Percentiles rank a stretch among this genome's conserved stretches.
Evolutionary conservation across 179 eudicot species (phyloP).

Genomic region (Beta macrorhiza): DNA sequence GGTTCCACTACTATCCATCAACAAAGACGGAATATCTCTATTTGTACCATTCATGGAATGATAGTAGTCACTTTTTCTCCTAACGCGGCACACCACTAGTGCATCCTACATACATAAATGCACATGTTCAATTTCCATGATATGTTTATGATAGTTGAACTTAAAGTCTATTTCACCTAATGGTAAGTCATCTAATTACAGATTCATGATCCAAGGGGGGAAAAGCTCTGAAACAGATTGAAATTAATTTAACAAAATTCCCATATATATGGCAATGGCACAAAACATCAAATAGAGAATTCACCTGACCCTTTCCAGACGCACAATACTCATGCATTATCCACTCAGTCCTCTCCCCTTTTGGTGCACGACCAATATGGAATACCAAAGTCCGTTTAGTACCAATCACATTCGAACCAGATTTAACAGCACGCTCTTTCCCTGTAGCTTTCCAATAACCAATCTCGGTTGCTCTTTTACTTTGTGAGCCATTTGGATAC

Average conservation of each 20-base stretch:
- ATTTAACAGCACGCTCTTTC: constrained; percentile 72
- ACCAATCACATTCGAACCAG: constrained; percentile 59
- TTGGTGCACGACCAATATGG: constrained; percentile 83
- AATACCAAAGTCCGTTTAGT: constrained; percentile 85
- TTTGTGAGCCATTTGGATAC: constrained; percentile 80
- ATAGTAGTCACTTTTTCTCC: constrained; percentile 47
- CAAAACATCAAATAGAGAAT: not conserved
- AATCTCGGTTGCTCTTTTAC: constrained; percentile 72
- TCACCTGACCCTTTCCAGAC: constrained; percentile 60
- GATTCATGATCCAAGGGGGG: no score
- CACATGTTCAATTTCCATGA: not conserved
- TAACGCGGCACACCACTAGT: constrained; percentile 71
- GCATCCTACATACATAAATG: constrained; percentile 47
- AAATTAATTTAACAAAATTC: no score
- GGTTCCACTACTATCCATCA: constrained; percentile 27
- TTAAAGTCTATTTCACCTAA: not conserved
- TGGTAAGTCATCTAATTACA: no score
- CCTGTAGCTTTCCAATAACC: constrained; percentile 97
- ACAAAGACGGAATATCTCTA: constrained; percentile 23
- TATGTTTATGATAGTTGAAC: not conserved
- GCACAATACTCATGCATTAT: constrained; percentile 83
- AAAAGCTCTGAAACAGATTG: no score
- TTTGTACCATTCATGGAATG: constrained; percentile 30
- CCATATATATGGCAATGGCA: no score
- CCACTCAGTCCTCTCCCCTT: constrained; percentile 90